Evolutionary conservation across 116 monocot species (phyloP).

Genomic region (Thalassia testudinum): DNA sequence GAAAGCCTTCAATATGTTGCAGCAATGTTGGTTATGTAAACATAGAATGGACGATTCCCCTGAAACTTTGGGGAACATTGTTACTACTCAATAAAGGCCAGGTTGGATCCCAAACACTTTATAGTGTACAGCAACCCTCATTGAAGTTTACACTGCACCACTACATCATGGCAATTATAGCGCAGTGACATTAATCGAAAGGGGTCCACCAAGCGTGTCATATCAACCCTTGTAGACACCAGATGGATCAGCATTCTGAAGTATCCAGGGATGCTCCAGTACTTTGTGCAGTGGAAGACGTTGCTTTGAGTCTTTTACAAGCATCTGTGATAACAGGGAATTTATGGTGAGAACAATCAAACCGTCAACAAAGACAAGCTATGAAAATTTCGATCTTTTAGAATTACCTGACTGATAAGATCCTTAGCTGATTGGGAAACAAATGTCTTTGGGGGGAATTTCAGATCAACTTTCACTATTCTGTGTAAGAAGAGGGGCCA

Average conservation of each 20-base stretch:
- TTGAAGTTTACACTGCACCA: no score
- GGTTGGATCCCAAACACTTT: no score
- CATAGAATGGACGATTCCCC: no score
- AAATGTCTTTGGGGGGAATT: constrained; percentile 69
- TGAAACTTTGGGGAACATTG: no score
- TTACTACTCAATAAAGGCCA: no score
- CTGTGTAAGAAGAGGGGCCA: no score
- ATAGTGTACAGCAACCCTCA: no score
- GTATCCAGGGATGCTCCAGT: constrained; percentile 93
- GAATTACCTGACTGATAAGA: constrained; percentile 77
- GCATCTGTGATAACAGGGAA: constrained; percentile 48
- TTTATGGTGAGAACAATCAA: neutral
- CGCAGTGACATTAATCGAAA: no score
- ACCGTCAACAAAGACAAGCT: neutral
- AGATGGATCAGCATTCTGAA: constrained; percentile 87
- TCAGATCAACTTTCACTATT: constrained; percentile 82
- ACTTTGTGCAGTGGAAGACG: constrained; percentile 87
- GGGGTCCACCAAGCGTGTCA: no score
- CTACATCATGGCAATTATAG: no score
- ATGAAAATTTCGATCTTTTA: neutral
- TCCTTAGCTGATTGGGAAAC: constrained; percentile 78
- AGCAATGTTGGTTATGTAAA: no score
- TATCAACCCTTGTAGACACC: constrained; percentile 57
- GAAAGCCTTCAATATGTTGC: no score
- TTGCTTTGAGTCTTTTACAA: constrained; percentile 63